These are phyloP conservation scores for Phytopythium helicoides DNA, from an alignment of 352 stramenopile genomes.

Conservation along the genomic window DNA sequence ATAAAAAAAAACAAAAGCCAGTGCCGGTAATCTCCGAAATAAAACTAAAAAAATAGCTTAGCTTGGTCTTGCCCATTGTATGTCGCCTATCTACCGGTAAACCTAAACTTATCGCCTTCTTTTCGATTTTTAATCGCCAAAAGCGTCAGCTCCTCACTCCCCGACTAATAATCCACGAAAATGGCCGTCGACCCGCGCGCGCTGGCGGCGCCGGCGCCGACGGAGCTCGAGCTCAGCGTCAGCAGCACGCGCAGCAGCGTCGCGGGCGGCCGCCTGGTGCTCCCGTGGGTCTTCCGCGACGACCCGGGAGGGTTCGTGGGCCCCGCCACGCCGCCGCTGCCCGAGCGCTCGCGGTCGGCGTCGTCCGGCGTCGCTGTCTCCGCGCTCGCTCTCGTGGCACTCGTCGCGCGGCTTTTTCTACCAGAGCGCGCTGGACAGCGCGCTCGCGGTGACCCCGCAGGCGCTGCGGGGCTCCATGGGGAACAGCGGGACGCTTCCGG, in stretches of 20 bases:
- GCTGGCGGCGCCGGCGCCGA: constrained; percentile 6
- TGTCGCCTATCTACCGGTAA: too few species aligned
- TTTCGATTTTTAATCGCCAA: too few species aligned
- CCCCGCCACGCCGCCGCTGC: constrained; percentile 6
- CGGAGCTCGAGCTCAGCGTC: constrained; percentile 2
- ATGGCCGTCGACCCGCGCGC: not conserved
- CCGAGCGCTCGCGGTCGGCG: constrained; percentile 10
- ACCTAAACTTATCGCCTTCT: too few species aligned
- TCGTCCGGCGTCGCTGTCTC: constrained; percentile 10
- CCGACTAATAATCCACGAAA: too few species aligned
- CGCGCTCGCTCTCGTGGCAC: constrained; percentile 21
- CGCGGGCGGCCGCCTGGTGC: constrained; percentile 2
- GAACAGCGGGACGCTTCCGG: not conserved
- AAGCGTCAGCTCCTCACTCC: too few species aligned
- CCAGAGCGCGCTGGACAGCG: constrained; percentile 15
- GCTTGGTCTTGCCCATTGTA: too few species aligned
- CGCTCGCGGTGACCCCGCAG: constrained; percentile 14
- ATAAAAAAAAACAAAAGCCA: too few species aligned
- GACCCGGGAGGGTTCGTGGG: not conserved
- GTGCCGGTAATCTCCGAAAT: too few species aligned
- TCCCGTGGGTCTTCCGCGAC: constrained; percentile 9
- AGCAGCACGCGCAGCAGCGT: constrained; percentile 4
- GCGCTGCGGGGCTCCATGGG: not conserved
- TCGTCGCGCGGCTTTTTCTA: constrained; percentile 31
- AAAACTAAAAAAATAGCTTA: too few species aligned